Evolutionary conservation across 345 rosid species (phyloP).

Genomic region (Hevea brasiliensis): DNA sequence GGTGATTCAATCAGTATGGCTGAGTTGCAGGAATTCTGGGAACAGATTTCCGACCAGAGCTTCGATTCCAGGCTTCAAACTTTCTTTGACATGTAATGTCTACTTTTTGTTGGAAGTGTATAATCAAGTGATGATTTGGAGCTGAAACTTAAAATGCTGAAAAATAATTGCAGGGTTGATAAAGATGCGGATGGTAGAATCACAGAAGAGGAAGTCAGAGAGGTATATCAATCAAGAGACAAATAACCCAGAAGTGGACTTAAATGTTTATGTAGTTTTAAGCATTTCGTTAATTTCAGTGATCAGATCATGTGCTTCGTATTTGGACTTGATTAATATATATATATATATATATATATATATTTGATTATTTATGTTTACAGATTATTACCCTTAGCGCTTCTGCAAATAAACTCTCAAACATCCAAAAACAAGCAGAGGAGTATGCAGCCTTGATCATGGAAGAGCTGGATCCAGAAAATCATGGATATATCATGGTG

Average conservation of each 20-base stretch:
- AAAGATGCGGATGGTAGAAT: conserved; percentile 85
- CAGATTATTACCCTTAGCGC: conserved; percentile 79
- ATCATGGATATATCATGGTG: conserved; percentile 74
- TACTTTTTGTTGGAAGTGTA: neutral
- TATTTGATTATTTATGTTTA: neutral
- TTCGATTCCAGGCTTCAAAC: conserved; percentile 72
- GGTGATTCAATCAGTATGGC: conserved; percentile 53
- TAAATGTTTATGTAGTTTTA: too few relatives aligned
- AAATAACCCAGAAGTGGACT: too few relatives aligned
- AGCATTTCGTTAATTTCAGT: neutral
- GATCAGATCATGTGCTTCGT: conserved; percentile 18
- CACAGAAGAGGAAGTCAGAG: conserved; percentile 67
- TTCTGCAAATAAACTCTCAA: conserved; percentile 66
- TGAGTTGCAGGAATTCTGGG: conserved; percentile 66
- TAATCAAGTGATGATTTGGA: neutral
- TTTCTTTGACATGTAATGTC: conserved; percentile 67
- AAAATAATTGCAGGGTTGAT: conserved; percentile 61
- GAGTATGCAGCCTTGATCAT: conserved; percentile 78
- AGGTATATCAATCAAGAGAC: conserved; percentile 36
- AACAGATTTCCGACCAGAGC: conserved; percentile 69
- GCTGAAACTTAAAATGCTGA: neutral
- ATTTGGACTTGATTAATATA: neutral
- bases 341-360: too few relatives aligned
- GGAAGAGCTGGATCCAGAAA: conserved; percentile 80
- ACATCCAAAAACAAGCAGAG: conserved; percentile 67